Conservation (phyloP, 768 basidiomycete genomes). For the Mycena alexandri region DNA sequence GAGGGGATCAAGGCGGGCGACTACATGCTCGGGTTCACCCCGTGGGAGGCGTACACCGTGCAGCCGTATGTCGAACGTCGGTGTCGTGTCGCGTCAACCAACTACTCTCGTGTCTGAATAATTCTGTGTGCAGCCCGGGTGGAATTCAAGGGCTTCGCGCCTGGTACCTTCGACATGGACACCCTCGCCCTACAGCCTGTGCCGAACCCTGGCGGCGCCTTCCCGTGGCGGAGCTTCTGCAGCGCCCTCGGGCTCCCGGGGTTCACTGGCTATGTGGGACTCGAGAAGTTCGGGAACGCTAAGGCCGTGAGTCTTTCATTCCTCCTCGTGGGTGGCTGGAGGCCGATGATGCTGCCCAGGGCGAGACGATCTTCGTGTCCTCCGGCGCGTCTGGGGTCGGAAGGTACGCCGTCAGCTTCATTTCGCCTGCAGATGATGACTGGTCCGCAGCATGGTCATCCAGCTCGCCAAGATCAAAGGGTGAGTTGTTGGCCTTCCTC, state of each 20-base stretch:
- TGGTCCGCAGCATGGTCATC: constrained; percentile 42
- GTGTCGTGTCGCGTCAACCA: no score
- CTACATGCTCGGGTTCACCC: constrained; percentile 46
- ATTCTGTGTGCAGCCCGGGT: constrained; percentile 29
- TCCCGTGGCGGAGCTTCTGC: background rate
- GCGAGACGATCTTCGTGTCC: constrained; percentile 40
- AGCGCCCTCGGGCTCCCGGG: background rate
- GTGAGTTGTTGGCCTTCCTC: no score
- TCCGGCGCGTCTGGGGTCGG: constrained; percentile 42
- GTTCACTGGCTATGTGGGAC: background rate
- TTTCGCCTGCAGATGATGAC: no score
- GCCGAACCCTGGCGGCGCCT: constrained; percentile 1
- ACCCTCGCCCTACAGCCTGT: constrained; percentile 20
- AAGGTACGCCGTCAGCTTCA: constrained; percentile 21
- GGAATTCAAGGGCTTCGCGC: constrained; percentile 30
- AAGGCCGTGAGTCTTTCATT: background rate
- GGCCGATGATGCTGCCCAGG: constrained; percentile 13
- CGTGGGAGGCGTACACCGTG: constrained; percentile 39
- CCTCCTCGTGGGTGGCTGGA: no score
- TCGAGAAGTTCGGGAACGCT: background rate
- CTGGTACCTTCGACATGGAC: constrained; percentile 39
- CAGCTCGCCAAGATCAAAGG: constrained; percentile 52
- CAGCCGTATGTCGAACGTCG: constrained; percentile 37
- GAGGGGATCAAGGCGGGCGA: constrained; percentile 44
- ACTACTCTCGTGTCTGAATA: background rate